phyloP scores from a whole-genome alignment of 1,139 yeast genomes.

The Zygoascus hellenicus region DNA sequence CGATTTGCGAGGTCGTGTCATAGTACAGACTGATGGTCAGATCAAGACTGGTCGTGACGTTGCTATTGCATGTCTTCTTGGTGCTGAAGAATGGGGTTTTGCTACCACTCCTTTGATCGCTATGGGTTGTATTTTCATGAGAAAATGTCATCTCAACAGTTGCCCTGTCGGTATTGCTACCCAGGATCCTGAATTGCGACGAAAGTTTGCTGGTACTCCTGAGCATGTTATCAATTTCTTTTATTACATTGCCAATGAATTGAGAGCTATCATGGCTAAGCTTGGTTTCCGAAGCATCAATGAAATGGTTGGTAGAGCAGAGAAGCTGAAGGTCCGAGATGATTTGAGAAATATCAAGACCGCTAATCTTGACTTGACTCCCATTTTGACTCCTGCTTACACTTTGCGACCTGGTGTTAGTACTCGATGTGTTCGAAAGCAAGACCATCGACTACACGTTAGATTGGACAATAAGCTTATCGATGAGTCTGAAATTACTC shows the following conservation, averaged over 20 bases:
- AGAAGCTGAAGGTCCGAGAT: slow-evolving; percentile 78
- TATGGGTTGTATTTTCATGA: slow-evolving; percentile 94
- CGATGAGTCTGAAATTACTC: slow-evolving; percentile 89
- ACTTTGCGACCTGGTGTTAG: slow-evolving; percentile 97
- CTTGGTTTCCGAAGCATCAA: slow-evolving; percentile 93
- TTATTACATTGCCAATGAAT: slow-evolving; percentile 88
- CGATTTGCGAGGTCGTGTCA: slow-evolving; percentile 91
- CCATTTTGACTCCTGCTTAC: slow-evolving; percentile 95
- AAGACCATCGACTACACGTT: slow-evolving; percentile 88
- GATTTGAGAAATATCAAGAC: slow-evolving; percentile 85
- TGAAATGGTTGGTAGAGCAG: slow-evolving; percentile 98
- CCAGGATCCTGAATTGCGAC: slow-evolving; percentile 90
- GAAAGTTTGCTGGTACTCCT: slow-evolving; percentile 92
- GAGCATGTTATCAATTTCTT: slow-evolving; percentile 98
- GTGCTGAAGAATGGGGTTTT: slow-evolving; percentile 98
- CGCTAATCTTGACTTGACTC: slow-evolving; percentile 83
- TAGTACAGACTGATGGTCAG: slow-evolving; percentile 97
- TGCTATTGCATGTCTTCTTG: slow-evolving; percentile 90
- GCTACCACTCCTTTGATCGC: slow-evolving; percentile 97
- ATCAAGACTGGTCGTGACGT: slow-evolving; percentile 93
- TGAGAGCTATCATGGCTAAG: slow-evolving; percentile 87
- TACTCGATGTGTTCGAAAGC: slow-evolving; percentile 86
- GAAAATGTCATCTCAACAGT: slow-evolving; percentile 87
- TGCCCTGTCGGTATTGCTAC: slow-evolving; percentile 99
- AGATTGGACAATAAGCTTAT: slow-evolving; percentile 92